Evolutionary conservation across 2,329 filamentous ascomycete genomes (phyloP).

Genomic region (Ascochyta lentis): DNA sequence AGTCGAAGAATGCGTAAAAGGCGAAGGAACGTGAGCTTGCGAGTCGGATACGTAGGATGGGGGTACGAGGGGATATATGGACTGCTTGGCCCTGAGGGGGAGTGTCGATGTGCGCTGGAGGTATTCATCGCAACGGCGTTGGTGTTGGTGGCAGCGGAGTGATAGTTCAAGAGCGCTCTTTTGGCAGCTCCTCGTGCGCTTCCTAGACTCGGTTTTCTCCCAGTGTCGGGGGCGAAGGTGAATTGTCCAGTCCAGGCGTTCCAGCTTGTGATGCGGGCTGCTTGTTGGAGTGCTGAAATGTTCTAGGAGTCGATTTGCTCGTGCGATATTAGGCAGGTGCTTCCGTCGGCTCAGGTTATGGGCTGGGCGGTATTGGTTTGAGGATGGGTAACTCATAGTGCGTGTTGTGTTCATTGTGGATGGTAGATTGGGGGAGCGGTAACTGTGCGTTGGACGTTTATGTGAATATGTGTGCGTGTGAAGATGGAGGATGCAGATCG

Average conservation of each 20-base stretch:
- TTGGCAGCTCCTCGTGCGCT: neutral
- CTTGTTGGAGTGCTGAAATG: neutral
- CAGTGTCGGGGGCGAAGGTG: neutral
- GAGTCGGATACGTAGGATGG: too few species aligned
- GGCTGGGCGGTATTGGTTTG: neutral
- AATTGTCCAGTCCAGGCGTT: neutral
- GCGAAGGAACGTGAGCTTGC: too few species aligned
- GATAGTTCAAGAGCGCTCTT: neutral
- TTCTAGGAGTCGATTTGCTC: neutral
- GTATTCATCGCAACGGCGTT: too few species aligned
- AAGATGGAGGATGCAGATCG: neutral
- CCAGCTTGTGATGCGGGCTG: neutral
- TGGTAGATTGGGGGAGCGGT: neutral
- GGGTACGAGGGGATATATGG: too few species aligned
- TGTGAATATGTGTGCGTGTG: too few species aligned
- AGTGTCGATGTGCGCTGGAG: neutral
- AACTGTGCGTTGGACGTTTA: too few species aligned
- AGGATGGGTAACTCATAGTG: neutral
- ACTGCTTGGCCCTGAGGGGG: too few species aligned
- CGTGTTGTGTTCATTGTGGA: neutral
- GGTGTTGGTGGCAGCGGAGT: neutral
- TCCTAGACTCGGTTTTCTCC: neutral
- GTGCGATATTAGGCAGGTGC: neutral
- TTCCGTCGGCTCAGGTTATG: neutral
- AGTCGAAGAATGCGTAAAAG: neutral